Conservation (phyloP, 106 monocot genomes). For the Acorus calamus region DNA sequence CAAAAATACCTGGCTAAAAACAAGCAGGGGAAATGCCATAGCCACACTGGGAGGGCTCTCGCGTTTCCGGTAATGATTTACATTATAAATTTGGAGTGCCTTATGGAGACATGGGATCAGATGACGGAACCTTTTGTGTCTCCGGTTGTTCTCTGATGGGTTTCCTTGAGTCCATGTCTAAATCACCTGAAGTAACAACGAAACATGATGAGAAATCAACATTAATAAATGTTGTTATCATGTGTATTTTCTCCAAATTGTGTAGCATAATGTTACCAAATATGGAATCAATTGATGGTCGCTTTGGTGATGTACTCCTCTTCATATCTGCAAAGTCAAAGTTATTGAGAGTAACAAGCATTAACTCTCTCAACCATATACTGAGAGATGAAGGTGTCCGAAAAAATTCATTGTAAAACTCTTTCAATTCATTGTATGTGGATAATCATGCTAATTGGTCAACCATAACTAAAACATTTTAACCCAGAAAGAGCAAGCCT, state of each 20-base stretch:
- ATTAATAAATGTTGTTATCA: neutral
- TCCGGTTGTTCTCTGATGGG: slow-evolving; percentile 21
- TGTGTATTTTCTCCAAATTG: no score
- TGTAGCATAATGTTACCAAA: slow-evolving; percentile 19
- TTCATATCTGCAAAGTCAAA: slow-evolving; percentile 26
- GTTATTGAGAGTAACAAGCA: no score
- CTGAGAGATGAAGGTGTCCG: no score
- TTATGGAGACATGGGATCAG: slow-evolving; percentile 36
- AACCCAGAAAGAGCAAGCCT: no score
- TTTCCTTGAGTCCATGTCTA: slow-evolving; percentile 12
- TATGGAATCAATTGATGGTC: slow-evolving; percentile 38
- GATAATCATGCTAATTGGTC: no score
- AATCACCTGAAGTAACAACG: slow-evolving; percentile 13
- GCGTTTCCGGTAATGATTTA: neutral
- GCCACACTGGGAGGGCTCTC: slow-evolving; percentile 7
- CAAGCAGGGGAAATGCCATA: slow-evolving; percentile 22
- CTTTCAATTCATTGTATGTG: no score
- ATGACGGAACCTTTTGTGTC: slow-evolving; percentile 21
- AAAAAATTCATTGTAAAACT: no score
- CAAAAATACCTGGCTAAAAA: slow-evolving; percentile 35
- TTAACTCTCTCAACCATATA: no score
- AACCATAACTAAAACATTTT: no score
- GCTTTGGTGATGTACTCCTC: slow-evolving; percentile 38
- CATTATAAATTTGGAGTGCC: neutral
- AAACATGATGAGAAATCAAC: neutral